Evolutionary conservation across 805 yeast species (phyloP).

Genomic region (Candida tallmaniae): DNA sequence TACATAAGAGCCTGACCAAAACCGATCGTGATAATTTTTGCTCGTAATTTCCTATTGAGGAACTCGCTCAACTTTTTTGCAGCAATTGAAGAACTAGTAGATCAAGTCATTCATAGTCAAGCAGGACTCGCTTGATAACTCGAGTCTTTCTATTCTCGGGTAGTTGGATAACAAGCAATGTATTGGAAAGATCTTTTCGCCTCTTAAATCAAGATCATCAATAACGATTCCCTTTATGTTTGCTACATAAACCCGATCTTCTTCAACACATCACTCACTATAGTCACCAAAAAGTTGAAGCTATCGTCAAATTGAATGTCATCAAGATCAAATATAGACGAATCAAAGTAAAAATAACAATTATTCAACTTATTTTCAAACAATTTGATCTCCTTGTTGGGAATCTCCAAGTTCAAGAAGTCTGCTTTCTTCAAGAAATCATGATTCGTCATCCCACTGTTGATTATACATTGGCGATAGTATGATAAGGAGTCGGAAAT

Average conservation of each 20-base stretch:
- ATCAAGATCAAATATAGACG: constrained; percentile 24
- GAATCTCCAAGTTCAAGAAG: constrained; percentile 1
- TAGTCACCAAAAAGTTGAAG: constrained; percentile 24
- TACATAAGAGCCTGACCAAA: too few species aligned
- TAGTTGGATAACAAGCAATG: constrained; percentile 26
- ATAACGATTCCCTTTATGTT: constrained; percentile 28
- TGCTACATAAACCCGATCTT: constrained; percentile 29
- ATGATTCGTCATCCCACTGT: constrained; percentile 3
- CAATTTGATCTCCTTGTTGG: neutral
- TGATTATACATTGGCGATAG: constrained; percentile 11
- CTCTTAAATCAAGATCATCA: constrained; percentile 26
- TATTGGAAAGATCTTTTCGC: constrained; percentile 28
- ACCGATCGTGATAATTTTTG: too few species aligned
- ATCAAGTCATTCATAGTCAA: constrained; percentile 19
- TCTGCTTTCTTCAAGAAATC: constrained; percentile 5
- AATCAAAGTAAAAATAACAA: constrained; percentile 28
- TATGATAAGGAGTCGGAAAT: constrained; percentile 28
- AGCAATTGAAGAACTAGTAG: constrained; percentile 1
- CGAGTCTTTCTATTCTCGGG: constrained; percentile 28
- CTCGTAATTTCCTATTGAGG: too few species aligned
- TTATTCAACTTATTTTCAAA: constrained; percentile 7
- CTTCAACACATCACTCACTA: constrained; percentile 32
- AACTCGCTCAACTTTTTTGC: too few species aligned
- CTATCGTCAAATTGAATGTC: constrained; percentile 20
- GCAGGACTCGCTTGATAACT: constrained; percentile 18